phyloP scores from a whole-genome alignment of 2,329 filamentous ascomycete genomes.

The Exophiala sp. region DNA sequence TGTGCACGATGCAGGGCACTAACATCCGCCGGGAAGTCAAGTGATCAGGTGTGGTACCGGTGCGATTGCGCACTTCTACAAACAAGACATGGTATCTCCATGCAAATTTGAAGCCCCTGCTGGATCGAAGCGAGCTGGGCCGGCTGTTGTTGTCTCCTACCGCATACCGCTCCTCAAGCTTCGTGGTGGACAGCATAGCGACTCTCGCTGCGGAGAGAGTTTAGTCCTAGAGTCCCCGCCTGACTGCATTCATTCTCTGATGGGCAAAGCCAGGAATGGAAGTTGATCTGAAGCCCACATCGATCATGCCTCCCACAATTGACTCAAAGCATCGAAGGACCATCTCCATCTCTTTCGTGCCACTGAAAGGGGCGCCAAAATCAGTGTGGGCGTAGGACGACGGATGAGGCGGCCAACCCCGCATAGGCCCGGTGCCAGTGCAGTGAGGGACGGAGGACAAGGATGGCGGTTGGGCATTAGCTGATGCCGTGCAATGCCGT shows the following conservation, averaged over 20 bases:
- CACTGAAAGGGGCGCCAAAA: background rate
- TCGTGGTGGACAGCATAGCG: no score
- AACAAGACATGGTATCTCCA: background rate
- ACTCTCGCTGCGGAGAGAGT: no score
- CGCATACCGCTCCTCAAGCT: background rate
- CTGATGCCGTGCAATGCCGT: no score
- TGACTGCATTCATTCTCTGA: background rate
- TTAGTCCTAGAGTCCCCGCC: no score
- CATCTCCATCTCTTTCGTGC: background rate
- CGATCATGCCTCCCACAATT: background rate
- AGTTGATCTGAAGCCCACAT: no score
- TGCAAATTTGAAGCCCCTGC: no score
- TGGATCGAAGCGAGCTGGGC: no score
- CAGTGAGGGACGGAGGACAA: background rate
- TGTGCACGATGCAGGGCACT: background rate
- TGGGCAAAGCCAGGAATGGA: background rate
- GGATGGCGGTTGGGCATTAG: background rate
- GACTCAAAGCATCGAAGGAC: background rate
- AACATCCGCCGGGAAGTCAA: slow-evolving; percentile 8
- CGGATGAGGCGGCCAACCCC: background rate
- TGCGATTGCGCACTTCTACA: background rate
- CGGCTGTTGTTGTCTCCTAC: background rate
- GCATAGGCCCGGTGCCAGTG: background rate
- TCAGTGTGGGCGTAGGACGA: background rate
- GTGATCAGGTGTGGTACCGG: background rate